Base-by-base conservation (phyloP, 1,284 basidiomycete species). In the Malassezia vespertilionis region DNA sequence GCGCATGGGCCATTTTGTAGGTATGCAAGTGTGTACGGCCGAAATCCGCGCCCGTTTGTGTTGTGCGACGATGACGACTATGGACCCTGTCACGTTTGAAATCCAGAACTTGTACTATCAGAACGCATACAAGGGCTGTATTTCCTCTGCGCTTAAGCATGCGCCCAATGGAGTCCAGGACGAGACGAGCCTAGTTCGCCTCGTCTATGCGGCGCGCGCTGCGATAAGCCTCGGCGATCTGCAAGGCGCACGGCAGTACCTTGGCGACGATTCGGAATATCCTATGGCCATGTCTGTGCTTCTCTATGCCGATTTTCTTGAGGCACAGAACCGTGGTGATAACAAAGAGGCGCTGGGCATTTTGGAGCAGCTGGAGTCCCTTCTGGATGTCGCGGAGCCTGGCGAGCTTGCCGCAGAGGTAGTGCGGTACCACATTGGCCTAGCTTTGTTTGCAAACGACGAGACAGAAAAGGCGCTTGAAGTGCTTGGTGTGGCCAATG, bases 31-130 rank as follows among this genome's bases (percentile, higher is more conserved):
- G 42, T 30, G 34, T 35, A 11, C 26, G 15, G 27, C 37, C 14
- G 15, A n/a, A 17, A 15, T 12, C 20, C 12, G 3, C 21, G 15
- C 40, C 9, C 27, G 27, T 9, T 18, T 23, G 12, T 11, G 2
- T 10, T 14, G 15, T 15, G 22, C 17, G 11, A 27, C 42, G 28
- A 38, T 40, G 37, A 44, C 12, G 12, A n/a, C n/a, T n/a, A 33
- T 63, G 58, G 57, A 58, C 28, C 48, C 58, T 15, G 47, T 50
- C 17, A 52, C 58, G 4, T 65, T 60, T 39, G 52, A 63, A 40
- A 54, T 63, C 11, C 64, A 69, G 50, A 57, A 57, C 27, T 60
- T 67, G 39, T 69, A 64, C 49, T 68, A 69, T 37, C 66, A 68
- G 44, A 62, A 58, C 41, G 64, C 66, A 20, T 68, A 67, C 36